These are phyloP conservation scores for Dipteronia dyeriana DNA, from an alignment of 345 rosid genomes.

Conservation along the genomic window DNA sequence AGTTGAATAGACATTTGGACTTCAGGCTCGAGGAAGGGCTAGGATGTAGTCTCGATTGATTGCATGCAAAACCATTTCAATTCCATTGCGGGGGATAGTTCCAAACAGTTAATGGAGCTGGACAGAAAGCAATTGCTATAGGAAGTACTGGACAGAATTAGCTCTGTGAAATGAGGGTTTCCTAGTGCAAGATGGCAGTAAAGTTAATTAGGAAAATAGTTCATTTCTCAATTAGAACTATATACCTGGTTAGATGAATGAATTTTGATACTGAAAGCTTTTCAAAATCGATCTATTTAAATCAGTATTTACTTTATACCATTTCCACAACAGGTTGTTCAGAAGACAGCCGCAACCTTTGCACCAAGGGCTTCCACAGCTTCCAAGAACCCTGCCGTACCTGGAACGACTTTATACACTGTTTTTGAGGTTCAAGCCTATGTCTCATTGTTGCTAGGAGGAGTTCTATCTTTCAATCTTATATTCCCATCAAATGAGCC, in stretches of 20 bases:
- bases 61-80: background rate
- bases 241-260: background rate
- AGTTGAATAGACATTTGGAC: no score
- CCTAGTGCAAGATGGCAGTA: background rate
- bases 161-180: background rate
- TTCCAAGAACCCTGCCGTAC: constrained; percentile 84
- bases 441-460: constrained; percentile 74
- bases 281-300: background rate
- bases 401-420: constrained; percentile 75
- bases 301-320: background rate
- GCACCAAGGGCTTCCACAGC: constrained; percentile 97
- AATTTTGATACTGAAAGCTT: background rate
- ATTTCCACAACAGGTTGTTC: constrained; percentile 59
- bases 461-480: constrained; percentile 84
- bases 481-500: constrained; percentile 88
- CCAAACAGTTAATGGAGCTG: constrained; percentile 1
- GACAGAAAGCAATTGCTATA: no score
- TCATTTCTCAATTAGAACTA: background rate
- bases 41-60: background rate
- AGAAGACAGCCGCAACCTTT: constrained; percentile 91
- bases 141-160: background rate
- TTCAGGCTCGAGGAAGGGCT: background rate
- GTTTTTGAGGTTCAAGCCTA: constrained; percentile 94
- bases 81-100: background rate
- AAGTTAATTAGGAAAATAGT: background rate